Conservation (phyloP, 1,139 yeast species). For the Suhomyces maxii region DNA sequence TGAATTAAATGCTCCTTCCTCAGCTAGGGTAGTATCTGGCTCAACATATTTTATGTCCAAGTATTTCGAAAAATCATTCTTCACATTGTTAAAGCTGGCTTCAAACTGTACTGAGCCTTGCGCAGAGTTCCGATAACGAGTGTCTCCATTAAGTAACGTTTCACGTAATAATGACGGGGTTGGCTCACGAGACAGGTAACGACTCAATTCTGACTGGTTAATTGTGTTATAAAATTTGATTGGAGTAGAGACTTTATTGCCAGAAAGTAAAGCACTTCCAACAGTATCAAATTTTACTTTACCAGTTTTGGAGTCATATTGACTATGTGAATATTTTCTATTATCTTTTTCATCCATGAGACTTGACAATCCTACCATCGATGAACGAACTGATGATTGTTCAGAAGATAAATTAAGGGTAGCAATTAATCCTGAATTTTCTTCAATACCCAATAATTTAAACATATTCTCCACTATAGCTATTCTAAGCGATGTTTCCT, state of each 20-base stretch:
- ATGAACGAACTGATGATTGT: slow-evolving; percentile 28
- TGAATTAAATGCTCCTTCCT: slow-evolving; percentile 63
- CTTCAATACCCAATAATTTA: slow-evolving; percentile 66
- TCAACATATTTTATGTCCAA: slow-evolving; percentile 58
- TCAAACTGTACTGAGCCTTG: slow-evolving; percentile 1
- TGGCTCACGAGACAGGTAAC: background rate
- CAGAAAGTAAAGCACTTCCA: slow-evolving; percentile 16
- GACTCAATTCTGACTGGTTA: slow-evolving; percentile 19
- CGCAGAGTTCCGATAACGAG: background rate
- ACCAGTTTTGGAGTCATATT: slow-evolving; percentile 23
- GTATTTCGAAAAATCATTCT: slow-evolving; percentile 62
- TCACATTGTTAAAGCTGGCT: slow-evolving; percentile 43
- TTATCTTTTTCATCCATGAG: slow-evolving; percentile 20
- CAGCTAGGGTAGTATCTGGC: slow-evolving; percentile 57
- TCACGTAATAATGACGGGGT: background rate
- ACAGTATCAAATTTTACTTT: slow-evolving; percentile 22
- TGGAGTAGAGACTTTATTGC: slow-evolving; percentile 16
- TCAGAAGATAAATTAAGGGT: slow-evolving; percentile 12
- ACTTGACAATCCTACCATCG: slow-evolving; percentile 30
- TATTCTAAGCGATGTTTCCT: slow-evolving; percentile 65
- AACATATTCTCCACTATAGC: slow-evolving; percentile 80
- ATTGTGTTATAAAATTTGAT: slow-evolving; percentile 33
- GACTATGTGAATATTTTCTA: slow-evolving; percentile 3
- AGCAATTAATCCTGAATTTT: slow-evolving; percentile 18
- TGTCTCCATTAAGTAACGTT: background rate